Base-by-base conservation (phyloP, 2,329 filamentous ascomycete genomes). In the Fusarium incarnatum region DNA sequence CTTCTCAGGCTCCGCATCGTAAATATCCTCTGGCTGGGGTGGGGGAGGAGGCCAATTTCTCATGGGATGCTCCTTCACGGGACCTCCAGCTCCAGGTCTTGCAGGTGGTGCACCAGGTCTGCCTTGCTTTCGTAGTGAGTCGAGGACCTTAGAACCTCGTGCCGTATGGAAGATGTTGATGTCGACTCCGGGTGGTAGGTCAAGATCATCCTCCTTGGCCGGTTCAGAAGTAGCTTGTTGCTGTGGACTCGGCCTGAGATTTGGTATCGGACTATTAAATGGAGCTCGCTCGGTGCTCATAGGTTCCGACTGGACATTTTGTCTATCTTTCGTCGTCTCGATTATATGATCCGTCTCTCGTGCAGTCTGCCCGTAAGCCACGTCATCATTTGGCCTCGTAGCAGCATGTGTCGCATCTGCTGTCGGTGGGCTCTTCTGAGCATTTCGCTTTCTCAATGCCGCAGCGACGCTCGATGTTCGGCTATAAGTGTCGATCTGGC, bases 401-500 rank as follows among this genome's bases (percentile, higher is more conserved):
- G 47, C 30, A 50, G 60, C 16, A 2, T 54, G 47, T 11, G 22
- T 49, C n/a, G 20, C 32, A 8, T 67, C 68, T 28, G 63, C 54
- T 12, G 45, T 23, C 3, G 55, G 53, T 20, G 64, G 25, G 10
- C 45, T 20, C 32, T 41, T 60, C 49, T 63, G 67, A 5, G 65
- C 62, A 32, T 65, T 63, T 58, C 67, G 70, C 11, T 72, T 75
- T 58, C 78, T 79, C 53, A 83, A 65, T 20, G 77, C 76, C 9
- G 78, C 73, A 12, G 79, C 76, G 34, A 85, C 78, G 58, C 81
- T 85, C 37, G 84, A 86, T 6, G 82, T 83, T 67, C 79, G 80
- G 70, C 78, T 79, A 75, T 86, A 87, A 45, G 79, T 81, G 64
- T 87, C 84, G 57, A 88, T 77, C 78, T 89, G 87, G 45, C 83